phyloP scores from a whole-genome alignment of 768 basidiomycete species.

The Pleurotus sapidus region DNA sequence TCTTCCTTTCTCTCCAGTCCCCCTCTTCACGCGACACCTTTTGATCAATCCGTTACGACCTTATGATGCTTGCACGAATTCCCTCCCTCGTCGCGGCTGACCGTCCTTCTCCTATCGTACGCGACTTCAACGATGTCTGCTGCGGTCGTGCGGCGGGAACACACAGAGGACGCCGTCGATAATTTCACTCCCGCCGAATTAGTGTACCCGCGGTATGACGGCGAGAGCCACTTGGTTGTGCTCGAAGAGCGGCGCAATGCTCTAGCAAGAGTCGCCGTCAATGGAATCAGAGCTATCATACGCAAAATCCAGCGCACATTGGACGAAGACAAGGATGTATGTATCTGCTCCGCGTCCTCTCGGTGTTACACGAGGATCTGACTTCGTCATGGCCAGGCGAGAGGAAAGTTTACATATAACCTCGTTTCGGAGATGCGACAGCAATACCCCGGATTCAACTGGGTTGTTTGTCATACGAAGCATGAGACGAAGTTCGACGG shows the following conservation, averaged over 20 bases:
- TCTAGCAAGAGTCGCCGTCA: not conserved
- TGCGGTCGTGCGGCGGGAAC: not conserved
- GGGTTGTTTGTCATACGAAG: conserved; percentile 7
- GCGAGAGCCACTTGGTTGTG: not conserved
- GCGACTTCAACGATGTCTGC: not conserved
- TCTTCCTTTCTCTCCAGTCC: not conserved
- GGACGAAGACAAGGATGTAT: not conserved
- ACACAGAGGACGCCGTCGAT: not conserved
- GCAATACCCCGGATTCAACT: conserved; percentile 5
- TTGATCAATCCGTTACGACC: not conserved
- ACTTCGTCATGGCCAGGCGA: too few species aligned
- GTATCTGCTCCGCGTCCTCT: too few species aligned
- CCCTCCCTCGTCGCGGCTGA: not conserved
- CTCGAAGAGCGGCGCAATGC: not conserved
- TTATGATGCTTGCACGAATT: not conserved
- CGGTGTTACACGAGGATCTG: too few species aligned
- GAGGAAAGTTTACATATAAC: not conserved
- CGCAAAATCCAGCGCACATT: not conserved
- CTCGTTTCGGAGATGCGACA: not conserved
- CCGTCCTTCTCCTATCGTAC: not conserved
- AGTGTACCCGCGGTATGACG: not conserved
- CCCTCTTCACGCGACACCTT: not conserved
- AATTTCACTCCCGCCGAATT: not conserved
- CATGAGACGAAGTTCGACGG: conserved; percentile 3
- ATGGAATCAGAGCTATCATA: not conserved